Conservation (phyloP, 805 yeast genomes). For the Saccharomycopsis amapae region DNA sequence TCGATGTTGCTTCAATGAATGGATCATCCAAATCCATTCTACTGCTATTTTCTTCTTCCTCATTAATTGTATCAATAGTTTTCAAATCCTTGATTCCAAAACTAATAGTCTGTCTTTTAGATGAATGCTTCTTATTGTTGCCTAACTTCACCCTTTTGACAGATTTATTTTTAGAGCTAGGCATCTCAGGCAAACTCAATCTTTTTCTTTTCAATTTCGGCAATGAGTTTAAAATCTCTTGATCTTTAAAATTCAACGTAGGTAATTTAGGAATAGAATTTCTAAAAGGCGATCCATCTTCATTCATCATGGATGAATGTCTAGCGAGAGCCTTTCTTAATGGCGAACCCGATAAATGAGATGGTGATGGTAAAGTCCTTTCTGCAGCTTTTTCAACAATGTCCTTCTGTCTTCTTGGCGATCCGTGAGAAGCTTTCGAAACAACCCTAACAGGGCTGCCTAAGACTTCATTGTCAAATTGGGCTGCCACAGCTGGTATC, state of each 20-base stretch:
- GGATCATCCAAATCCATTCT: not conserved
- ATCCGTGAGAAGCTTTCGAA: no score
- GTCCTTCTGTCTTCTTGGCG: constrained; percentile 1
- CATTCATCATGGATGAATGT: not conserved
- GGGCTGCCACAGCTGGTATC: not conserved
- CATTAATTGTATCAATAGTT: constrained; percentile 1
- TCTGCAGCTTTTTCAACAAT: constrained; percentile 2
- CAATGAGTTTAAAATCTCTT: constrained; percentile 3
- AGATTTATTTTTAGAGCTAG: not conserved
- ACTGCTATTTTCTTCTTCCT: not conserved
- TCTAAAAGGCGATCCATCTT: constrained; percentile 5
- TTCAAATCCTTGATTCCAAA: not conserved
- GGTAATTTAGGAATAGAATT: constrained; percentile 9
- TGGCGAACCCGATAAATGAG: constrained; percentile 16
- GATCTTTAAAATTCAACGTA: constrained; percentile 13
- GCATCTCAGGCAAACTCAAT: constrained; percentile 7
- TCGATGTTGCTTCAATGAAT: not conserved
- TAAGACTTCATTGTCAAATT: no score
- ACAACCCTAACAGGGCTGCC: no score
- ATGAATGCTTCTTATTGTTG: not conserved
- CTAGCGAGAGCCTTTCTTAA: constrained; percentile 13
- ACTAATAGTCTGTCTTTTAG: constrained; percentile 7
- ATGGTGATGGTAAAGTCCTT: constrained; percentile 14
- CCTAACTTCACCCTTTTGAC: not conserved
- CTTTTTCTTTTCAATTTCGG: not conserved